Evolutionary conservation across 1,284 basidiomycete species (phyloP).

Genomic region (Leucoagaricus sp.): DNA sequence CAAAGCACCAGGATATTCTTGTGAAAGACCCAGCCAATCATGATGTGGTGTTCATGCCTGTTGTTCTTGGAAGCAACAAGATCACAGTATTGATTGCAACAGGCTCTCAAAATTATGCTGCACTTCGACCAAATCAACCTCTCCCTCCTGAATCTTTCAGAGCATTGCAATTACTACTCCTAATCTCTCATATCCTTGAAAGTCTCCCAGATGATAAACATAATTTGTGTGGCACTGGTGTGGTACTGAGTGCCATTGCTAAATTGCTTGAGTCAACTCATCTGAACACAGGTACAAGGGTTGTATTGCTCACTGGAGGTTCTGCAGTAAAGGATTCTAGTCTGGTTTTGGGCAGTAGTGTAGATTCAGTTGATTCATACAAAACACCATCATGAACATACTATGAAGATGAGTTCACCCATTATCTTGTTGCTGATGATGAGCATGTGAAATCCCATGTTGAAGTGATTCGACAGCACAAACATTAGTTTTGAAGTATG

Average conservation of each 20-base stretch:
- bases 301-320: constrained; percentile 97
- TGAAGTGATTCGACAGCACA: constrained; percentile 93
- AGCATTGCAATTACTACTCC: constrained; percentile 92
- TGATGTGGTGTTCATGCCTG: too few species aligned
- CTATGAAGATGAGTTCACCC: constrained; percentile 86
- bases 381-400: constrained; percentile 97
- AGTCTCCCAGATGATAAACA: constrained; percentile 90
- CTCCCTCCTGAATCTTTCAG: constrained; percentile 84
- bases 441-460: constrained; percentile 75
- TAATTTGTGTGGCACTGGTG: constrained; percentile 94
- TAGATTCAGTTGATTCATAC: constrained; percentile 98
- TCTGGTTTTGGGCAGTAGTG: constrained; percentile 93
- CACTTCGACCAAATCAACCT: constrained; percentile 84
- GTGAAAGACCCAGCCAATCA: too few species aligned
- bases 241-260: constrained; percentile 92
- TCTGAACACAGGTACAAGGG: constrained; percentile 93
- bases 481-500: constrained; percentile 96
- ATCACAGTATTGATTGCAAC: too few species aligned
- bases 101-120: constrained; percentile 73
- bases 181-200: constrained; percentile 92
- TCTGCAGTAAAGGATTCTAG: constrained; percentile 98
- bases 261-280: constrained; percentile 94
- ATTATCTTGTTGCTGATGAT: background rate
- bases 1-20: too few species aligned
- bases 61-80: too few species aligned